Evolutionary conservation across 2,329 filamentous ascomycete species (phyloP).

Genomic region (Aureobasidium sp.): DNA sequence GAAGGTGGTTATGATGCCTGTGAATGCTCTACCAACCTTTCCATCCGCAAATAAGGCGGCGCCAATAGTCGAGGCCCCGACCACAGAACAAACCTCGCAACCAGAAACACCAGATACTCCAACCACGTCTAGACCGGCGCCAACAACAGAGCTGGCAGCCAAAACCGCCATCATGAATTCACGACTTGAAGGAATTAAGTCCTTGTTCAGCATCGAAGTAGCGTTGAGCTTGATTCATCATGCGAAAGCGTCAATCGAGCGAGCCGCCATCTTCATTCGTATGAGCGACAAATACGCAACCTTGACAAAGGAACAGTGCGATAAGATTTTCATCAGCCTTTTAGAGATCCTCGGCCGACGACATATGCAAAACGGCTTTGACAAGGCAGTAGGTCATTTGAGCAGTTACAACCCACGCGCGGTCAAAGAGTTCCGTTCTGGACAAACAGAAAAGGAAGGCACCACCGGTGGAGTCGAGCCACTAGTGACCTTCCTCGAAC

Average conservation of each 20-base stretch:
- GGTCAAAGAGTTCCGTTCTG: constrained; percentile 48
- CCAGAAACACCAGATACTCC: constrained; percentile 23
- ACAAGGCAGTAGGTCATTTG: constrained; percentile 84
- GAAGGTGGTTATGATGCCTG: constrained; percentile 98
- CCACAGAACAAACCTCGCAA: constrained; percentile 16
- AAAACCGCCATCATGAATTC: constrained; percentile 98
- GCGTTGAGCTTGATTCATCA: constrained; percentile 81
- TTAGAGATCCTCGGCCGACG: constrained; percentile 75
- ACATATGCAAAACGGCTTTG: constrained; percentile 88
- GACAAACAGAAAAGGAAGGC: constrained; percentile 5
- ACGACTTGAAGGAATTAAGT: constrained; percentile 86
- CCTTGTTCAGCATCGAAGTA: constrained; percentile 92
- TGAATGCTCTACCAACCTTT: constrained; percentile 73
- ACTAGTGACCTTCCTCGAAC: constrained; percentile 88
- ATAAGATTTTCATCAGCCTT: constrained; percentile 76
- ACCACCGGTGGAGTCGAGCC: constrained; percentile 61
- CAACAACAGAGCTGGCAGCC: constrained; percentile 84
- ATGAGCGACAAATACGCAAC: constrained; percentile 68
- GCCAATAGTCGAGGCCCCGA: constrained; percentile 18
- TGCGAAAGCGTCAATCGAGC: constrained; percentile 79
- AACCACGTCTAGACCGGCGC: constrained; percentile 50
- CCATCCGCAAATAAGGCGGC: constrained; percentile 38
- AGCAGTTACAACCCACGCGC: constrained; percentile 86
- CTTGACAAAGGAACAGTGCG: constrained; percentile 80
- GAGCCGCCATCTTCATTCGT: constrained; percentile 71